Conservation (phyloP, 192 early-diverging fungal genomes). For the Rhizophagus clarus region DNA sequence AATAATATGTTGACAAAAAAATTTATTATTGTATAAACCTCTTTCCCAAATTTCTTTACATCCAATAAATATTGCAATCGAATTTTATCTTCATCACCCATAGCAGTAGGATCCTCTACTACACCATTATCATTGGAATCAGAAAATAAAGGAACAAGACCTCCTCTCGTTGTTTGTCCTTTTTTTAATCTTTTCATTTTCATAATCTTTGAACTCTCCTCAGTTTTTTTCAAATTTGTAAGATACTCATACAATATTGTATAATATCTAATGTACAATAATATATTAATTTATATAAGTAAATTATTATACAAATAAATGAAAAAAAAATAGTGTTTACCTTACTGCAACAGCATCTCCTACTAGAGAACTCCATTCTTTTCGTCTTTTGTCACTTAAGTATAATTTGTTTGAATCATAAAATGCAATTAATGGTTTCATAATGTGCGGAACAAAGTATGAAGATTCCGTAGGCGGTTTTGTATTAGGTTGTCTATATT, state of each 20-base stretch:
- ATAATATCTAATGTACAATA: slow-evolving; percentile 37
- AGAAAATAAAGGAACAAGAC: slow-evolving; percentile 8
- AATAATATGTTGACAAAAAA: not conserved
- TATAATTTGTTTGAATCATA: slow-evolving; percentile 36
- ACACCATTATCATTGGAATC: not conserved
- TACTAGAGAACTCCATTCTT: slow-evolving; percentile 39
- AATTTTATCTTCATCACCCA: slow-evolving; percentile 62
- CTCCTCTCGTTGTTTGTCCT: slow-evolving; percentile 18
- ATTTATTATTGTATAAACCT: slow-evolving; percentile 43
- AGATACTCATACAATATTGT: slow-evolving; percentile 39
- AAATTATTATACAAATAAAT: not conserved
- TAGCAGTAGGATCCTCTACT: slow-evolving; percentile 28
- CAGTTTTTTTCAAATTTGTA: slow-evolving; percentile 43
- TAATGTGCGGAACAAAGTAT: slow-evolving; percentile 51
- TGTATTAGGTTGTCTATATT: slow-evolving; percentile 47
- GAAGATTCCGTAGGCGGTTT: slow-evolving; percentile 51
- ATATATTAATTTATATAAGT: not conserved
- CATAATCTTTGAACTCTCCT: slow-evolving; percentile 37
- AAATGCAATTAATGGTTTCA: slow-evolving; percentile 45
- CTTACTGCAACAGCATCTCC: slow-evolving; percentile 45
- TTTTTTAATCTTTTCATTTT: slow-evolving; percentile 48
- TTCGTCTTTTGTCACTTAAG: slow-evolving; percentile 32
- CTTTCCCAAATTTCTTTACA: slow-evolving; percentile 49
- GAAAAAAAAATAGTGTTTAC: slow-evolving; percentile 21
- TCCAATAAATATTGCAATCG: slow-evolving; percentile 57